These are phyloP conservation scores for Heterobasidion irregulare DNA, from an alignment of 1,284 basidiomycete species.

Conservation along the genomic window DNA sequence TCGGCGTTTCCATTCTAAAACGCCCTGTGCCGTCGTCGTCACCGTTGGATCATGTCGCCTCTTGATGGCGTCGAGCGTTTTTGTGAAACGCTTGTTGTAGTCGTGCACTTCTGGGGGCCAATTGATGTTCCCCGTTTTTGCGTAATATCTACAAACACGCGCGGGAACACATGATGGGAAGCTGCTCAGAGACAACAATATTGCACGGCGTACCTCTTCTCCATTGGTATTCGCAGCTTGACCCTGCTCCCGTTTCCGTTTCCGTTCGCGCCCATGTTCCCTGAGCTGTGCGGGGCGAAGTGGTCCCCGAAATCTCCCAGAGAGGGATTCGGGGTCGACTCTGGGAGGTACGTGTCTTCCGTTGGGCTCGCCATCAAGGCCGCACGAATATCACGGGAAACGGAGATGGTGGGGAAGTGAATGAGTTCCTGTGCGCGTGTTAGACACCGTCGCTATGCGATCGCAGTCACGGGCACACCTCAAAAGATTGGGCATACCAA, in stretches of 20 bases:
- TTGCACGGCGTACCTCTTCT: conserved; percentile 43
- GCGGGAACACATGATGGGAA: not conserved
- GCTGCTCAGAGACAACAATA: not conserved
- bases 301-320: conserved; percentile 30
- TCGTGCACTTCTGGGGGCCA: conserved; percentile 95
- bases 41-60: conserved; percentile 95
- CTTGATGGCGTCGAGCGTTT: conserved; percentile 86
- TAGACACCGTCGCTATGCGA: conserved; percentile 5
- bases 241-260: conserved; percentile 34
- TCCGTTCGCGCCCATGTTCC: conserved; percentile 11
- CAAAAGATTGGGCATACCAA: conserved; percentile 99
- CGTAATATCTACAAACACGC: conserved; percentile 66
- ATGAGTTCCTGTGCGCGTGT: conserved; percentile 67
- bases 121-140: conserved; percentile 54
- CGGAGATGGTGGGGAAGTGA: conserved; percentile 68
- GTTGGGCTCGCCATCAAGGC: conserved; percentile 43
- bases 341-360: conserved; percentile 40
- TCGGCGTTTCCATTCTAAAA: conserved; percentile 71
- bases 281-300: conserved; percentile 22
- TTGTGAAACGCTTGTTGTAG: conserved; percentile 91
- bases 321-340: conserved; percentile 67
- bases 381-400: conserved; percentile 62
- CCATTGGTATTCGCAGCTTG: conserved; percentile 68
- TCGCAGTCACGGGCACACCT: conserved; percentile 40
- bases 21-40: conserved; percentile 91